These are phyloP conservation scores for Botrytis elliptica DNA, from an alignment of 2,329 filamentous ascomycete species.

Conservation along the genomic window DNA sequence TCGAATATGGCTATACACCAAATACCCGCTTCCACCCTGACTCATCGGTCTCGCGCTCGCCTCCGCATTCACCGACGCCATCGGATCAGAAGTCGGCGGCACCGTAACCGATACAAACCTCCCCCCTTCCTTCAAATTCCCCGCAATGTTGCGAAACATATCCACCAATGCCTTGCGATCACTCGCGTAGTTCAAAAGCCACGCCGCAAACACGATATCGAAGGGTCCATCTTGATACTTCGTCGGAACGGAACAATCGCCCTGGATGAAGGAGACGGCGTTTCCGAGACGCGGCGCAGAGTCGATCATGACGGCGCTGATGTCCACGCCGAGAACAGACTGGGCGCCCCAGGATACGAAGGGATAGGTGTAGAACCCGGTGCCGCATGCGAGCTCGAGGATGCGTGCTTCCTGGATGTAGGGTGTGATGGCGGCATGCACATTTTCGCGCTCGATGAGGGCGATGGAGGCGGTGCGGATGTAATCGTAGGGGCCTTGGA, in stretches of 20 bases:
- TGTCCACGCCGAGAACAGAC: slow-evolving; percentile 41
- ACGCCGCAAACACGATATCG: slow-evolving; percentile 42
- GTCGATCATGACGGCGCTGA: slow-evolving; percentile 40
- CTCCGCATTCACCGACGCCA: slow-evolving; percentile 30
- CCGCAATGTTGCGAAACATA: slow-evolving; percentile 41
- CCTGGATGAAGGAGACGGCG: slow-evolving; percentile 27
- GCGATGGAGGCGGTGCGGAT: slow-evolving; percentile 28
- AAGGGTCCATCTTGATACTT: slow-evolving; percentile 35
- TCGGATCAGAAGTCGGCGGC: slow-evolving; percentile 30
- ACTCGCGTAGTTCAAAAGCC: slow-evolving; percentile 43
- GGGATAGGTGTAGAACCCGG: slow-evolving; percentile 40
- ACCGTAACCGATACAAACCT: slow-evolving; percentile 39
- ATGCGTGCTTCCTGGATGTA: slow-evolving; percentile 33
- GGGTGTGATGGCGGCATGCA: slow-evolving; percentile 26
- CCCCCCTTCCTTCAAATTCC: slow-evolving; percentile 41
- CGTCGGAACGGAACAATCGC: slow-evolving; percentile 37
- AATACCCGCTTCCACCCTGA: slow-evolving; percentile 27
- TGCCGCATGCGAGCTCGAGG: slow-evolving; percentile 43
- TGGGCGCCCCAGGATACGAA: slow-evolving; percentile 41
- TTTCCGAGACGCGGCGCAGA: slow-evolving; percentile 29
- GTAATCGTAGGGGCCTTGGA: slow-evolving; percentile 30
- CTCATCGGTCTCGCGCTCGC: slow-evolving; percentile 23
- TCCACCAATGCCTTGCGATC: slow-evolving; percentile 34
- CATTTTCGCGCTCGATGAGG: slow-evolving; percentile 30
- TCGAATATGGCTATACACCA: slow-evolving; percentile 22